Percentiles rank a stretch among this genome's conserved stretches.
Conservation (phyloP, 2,329 filamentous ascomycete genomes). For the Microsporum canis region DNA sequence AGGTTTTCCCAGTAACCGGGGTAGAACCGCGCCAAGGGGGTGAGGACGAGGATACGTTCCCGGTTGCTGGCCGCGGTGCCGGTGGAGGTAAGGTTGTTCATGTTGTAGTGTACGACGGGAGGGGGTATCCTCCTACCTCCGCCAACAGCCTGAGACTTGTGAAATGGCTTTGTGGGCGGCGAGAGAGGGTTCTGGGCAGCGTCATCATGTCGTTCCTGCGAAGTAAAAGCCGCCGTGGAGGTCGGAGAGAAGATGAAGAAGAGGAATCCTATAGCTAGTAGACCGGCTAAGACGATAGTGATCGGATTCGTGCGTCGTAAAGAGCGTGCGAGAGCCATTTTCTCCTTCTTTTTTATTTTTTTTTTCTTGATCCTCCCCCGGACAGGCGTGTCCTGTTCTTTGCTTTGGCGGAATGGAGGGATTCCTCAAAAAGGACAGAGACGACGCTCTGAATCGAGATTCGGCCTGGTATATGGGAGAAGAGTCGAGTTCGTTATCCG, state of each 20-base stretch:
- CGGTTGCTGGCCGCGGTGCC: slow-evolving; percentile 61
- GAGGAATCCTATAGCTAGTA: slow-evolving; percentile 62
- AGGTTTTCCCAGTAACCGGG: slow-evolving; percentile 93
- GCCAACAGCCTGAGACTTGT: slow-evolving; percentile 46
- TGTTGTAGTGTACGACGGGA: slow-evolving; percentile 81
- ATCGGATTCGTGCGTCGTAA: slow-evolving; percentile 70
- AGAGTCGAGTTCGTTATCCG: background rate
- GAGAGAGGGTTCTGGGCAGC: slow-evolving; percentile 60
- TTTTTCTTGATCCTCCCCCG: too few relatives aligned
- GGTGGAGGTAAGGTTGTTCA: slow-evolving; percentile 88
- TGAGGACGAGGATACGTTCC: slow-evolving; percentile 83
- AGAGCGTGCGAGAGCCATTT: slow-evolving; percentile 51
- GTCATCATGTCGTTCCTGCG: slow-evolving; percentile 41
- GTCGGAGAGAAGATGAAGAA: slow-evolving; percentile 51
- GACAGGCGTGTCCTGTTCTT: too few relatives aligned
- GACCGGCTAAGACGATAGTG: slow-evolving; percentile 58
- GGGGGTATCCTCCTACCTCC: slow-evolving; percentile 52
- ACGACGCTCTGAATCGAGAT: background rate
- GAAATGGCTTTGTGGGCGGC: slow-evolving; percentile 62
- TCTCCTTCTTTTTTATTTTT: slow-evolving; percentile 9
- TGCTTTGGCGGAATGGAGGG: background rate
- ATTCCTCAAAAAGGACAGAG: background rate
- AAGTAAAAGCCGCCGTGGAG: slow-evolving; percentile 39
- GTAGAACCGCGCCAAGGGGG: slow-evolving; percentile 88
- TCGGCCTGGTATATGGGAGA: background rate